Percentiles rank a stretch among this genome's conserved stretches.
phyloP scores from a whole-genome alignment of 495 filamentous ascomycete genomes.

The Lophiotrema nucula region DNA sequence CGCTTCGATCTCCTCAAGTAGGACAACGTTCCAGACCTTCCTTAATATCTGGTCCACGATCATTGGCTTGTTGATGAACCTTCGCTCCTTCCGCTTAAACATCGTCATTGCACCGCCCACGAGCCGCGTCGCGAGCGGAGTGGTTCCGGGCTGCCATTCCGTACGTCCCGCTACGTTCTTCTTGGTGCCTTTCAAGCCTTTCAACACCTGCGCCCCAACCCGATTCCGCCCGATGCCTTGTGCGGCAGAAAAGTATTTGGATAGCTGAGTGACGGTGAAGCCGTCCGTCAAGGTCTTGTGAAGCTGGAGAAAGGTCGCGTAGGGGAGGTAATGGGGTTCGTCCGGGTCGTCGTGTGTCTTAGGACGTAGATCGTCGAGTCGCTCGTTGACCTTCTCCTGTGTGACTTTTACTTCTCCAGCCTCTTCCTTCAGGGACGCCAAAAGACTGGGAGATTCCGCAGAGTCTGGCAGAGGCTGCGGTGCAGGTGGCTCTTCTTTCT shows the following conservation, averaged over 20 bases:
- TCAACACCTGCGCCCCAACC: constrained; percentile 1
- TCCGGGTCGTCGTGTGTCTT: background rate
- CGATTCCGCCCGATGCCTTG: background rate
- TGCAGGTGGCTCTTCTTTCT: background rate
- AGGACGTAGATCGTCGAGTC: constrained; percentile 30
- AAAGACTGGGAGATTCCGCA: constrained; percentile 3
- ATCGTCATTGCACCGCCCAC: background rate
- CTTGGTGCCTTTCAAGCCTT: background rate
- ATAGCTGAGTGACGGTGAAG: constrained; percentile 27
- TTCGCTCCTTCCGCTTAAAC: constrained; percentile 5
- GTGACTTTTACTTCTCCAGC: background rate
- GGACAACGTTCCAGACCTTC: constrained; percentile 16
- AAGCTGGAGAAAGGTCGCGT: constrained; percentile 8
- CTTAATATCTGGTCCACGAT: constrained; percentile 28
- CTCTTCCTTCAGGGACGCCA: constrained; percentile 22
- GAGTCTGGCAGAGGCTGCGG: background rate
- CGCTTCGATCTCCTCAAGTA: constrained; percentile 33
- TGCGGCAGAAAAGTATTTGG: constrained; percentile 14
- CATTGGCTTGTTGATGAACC: constrained; percentile 10
- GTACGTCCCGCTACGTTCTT: constrained; percentile 10
- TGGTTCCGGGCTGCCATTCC: constrained; percentile 28
- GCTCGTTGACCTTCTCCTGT: constrained; percentile 15
- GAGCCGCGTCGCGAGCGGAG: constrained; percentile 5
- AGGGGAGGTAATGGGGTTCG: constrained; percentile 21
- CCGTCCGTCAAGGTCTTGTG: constrained; percentile 4